phyloP scores from a whole-genome alignment of 129 eudicot genomes.

The Dittrichia graveolens region DNA sequence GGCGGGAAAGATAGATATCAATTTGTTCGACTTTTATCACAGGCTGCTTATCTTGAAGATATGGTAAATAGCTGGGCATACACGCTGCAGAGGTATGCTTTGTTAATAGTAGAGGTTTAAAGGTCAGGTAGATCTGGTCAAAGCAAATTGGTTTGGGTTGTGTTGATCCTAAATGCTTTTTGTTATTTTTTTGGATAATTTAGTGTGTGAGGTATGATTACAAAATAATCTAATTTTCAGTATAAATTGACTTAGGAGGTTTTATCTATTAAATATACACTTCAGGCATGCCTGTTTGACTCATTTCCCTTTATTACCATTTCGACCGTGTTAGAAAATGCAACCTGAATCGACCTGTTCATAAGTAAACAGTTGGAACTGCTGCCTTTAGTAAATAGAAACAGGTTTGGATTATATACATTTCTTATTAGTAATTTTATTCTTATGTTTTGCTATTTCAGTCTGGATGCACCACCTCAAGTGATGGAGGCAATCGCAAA shows the following conservation, averaged over 20 bases:
- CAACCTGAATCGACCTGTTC: background rate
- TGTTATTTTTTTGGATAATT: background rate
- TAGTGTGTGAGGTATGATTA: background rate
- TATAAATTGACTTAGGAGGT: background rate
- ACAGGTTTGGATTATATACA: background rate
- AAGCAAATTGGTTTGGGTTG: background rate
- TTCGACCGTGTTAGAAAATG: too few relatives aligned
- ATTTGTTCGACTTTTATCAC: conserved; percentile 66
- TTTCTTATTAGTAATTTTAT: background rate
- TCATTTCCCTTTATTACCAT: too few relatives aligned
- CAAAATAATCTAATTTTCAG: background rate
- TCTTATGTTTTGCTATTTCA: conserved; percentile 39
- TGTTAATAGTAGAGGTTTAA: background rate
- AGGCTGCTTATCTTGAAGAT: conserved; percentile 90
- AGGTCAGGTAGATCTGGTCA: background rate
- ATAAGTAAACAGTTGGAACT: background rate
- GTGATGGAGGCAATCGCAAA: conserved; percentile 36
- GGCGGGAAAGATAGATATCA: conserved; percentile 68
- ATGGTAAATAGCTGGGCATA: conserved; percentile 83
- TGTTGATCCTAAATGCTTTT: background rate
- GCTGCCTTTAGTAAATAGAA: background rate
- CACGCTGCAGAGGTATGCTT: conserved; percentile 69
- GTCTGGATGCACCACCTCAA: conserved; percentile 66
- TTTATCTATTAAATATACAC: background rate
- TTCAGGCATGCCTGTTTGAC: background rate